Evolutionary conservation across 768 basidiomycete species (phyloP), one percentile per base, ranked within the genome.

Genomic region (Cantharellus anzutake): DNA sequence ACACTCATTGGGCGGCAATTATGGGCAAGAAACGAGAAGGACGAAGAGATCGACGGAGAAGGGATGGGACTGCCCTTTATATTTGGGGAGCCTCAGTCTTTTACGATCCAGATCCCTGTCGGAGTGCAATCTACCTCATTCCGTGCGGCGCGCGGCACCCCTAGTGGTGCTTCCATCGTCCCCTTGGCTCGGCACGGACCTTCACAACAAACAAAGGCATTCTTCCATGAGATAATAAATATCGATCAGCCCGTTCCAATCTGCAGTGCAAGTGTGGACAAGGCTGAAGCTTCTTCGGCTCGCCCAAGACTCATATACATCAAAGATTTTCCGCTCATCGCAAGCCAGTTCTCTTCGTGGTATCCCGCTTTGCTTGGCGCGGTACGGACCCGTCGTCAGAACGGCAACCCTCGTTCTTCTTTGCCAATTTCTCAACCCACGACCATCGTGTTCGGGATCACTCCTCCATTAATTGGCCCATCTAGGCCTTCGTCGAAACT

Each of bases 361-460:
- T 93, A 86, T 67, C 81, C 87, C 5, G 76, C 82, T 42, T 76
- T 97, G 35, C 74, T 91, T 11, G 75, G 79, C 38, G 83, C 87
- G 7, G 85, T 93, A n/a, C 79, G 82, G 50, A 74, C 81, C 59
- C 78, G 88, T 42, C 79, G 91, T 40, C 76, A 80, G 63, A 82
- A 84, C 2, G 74, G 82, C 2, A 71, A 83, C 4, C 70, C 80
- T 0, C 74, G 80, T 38, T 75, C 80, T 5, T 74, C 79, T 3
- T 78, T 80, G n/a, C 76, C 80, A 1, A 76, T 81, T 7, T 64
- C 70, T 41, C 80, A 80, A 66, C 87, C 90, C 2, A 86, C 83
- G 65, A 80, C 83, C 4, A 88, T 96, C 53, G 75, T 96, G 16
- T 86, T 94, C 65, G 89, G 90, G n/a, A 80, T 88, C 66, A 82